These are phyloP conservation scores for Ceratocystis papillata DNA, from an alignment of 2,329 filamentous ascomycete genomes.

Conservation along the genomic window DNA sequence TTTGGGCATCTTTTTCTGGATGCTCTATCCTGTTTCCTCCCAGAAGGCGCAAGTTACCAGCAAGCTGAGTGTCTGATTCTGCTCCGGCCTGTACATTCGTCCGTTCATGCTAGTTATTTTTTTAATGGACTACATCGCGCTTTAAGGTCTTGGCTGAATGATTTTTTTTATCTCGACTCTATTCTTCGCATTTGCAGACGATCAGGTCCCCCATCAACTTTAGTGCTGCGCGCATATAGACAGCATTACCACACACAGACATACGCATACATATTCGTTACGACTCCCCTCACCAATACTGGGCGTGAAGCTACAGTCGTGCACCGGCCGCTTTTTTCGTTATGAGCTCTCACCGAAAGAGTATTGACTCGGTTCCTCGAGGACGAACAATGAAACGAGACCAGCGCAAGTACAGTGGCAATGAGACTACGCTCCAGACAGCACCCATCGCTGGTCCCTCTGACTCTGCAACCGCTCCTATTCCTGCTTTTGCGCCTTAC, in stretches of 20 bases:
- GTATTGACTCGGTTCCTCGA: constrained; percentile 16
- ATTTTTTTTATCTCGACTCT: not conserved
- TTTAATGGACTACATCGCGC: not conserved
- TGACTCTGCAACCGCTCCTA: not conserved
- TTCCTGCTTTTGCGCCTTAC: constrained; percentile 15
- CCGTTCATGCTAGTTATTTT: not conserved
- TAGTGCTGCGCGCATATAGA: not conserved
- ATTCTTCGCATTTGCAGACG: not conserved
- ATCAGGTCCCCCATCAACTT: not conserved
- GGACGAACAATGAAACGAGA: constrained; percentile 6
- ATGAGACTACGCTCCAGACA: constrained; percentile 6
- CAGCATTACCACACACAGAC: not conserved
- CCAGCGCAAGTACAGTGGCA: constrained; percentile 10
- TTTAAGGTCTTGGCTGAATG: not conserved
- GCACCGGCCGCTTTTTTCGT: not conserved
- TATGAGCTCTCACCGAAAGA: constrained; percentile 19
- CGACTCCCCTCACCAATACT: not conserved
- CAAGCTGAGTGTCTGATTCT: not conserved
- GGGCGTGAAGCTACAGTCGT: not conserved
- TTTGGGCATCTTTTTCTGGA: constrained; percentile 1
- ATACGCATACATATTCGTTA: not conserved
- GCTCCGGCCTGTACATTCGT: not conserved
- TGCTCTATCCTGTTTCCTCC: not conserved
- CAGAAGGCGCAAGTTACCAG: not conserved
- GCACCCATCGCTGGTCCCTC: constrained; percentile 8